Evolutionary conservation across 306 rosid genomes (phyloP), one percentile per base, ranked within the genome.

Genomic region (Senna siamea): DNA sequence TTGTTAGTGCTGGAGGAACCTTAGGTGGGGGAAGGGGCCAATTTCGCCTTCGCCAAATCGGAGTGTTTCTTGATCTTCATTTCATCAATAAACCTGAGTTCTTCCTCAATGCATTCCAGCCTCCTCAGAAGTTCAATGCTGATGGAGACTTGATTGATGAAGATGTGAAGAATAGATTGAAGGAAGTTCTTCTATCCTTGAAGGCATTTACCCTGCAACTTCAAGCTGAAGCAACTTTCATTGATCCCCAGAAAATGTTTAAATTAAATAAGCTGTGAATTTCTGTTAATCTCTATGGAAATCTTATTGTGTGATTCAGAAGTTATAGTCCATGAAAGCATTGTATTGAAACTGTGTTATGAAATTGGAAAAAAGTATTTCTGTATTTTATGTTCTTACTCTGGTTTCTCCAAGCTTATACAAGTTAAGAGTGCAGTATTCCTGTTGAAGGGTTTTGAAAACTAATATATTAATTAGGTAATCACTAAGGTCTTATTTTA

Each of bases 1-100:
- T 63, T 40, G 19, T 63, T 1, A 12, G 63, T 55, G 52, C 35
- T 3, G 87, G 84, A 52, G 90, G 90, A 5, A 47, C 66, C 10
- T 77, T 78, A 6, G 90, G 93, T 10, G 93, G 90, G 0, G 90
- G 76, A 18, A 64, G 87, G 46, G 54, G 87, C 10, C 93, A 88
- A 13, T 80, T 70, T 53, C 93, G 86, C 77, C 90, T 88, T 67
- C 89, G 93, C 14, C 90, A 86, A 15, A 81, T 82, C 22, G 93
- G 90, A 58, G 83, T 88, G 7, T 88, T 34, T 73, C 70, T 88
- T 32, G 89, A 88, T 66, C 83, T 88, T 48, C 90, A 86, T 75
- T 88, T 86, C 87, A 73, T 86, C 17, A 88, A 86, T 75, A 88
- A 82, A 41, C 93, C 89, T 2, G 89, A 88, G 80, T 78, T 82